phyloP scores from a whole-genome alignment of 1,284 basidiomycete genomes.

The Cerrena zonata region DNA sequence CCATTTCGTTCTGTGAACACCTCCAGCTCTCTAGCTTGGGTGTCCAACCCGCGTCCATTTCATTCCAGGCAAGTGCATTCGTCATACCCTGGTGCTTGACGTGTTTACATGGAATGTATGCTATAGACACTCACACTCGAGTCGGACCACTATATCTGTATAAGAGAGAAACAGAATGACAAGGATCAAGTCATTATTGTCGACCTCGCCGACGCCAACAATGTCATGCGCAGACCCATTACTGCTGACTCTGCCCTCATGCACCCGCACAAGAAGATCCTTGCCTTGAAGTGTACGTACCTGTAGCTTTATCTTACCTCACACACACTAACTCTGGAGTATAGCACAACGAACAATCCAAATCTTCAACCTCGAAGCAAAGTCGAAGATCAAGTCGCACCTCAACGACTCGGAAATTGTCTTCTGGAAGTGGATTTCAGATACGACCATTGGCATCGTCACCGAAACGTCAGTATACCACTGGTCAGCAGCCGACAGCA shows the following conservation, averaged over 20 bases:
- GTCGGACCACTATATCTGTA: conserved; percentile 95
- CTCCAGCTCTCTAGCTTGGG: conserved; percentile 93
- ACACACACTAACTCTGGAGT: no score
- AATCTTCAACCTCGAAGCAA: conserved; percentile 96
- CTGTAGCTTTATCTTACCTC: background rate
- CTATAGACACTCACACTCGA: conserved; percentile 82
- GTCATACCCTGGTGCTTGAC: conserved; percentile 18
- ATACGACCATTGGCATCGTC: conserved; percentile 89
- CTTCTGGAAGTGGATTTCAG: conserved; percentile 98
- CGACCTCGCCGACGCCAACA: conserved; percentile 91
- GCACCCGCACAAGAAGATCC: conserved; percentile 95
- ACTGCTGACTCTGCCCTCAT: conserved; percentile 97
- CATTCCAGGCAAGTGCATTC: conserved; percentile 73
- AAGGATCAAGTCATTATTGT: conserved; percentile 97
- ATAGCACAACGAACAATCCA: conserved; percentile 92
- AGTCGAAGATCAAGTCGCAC: conserved; percentile 96
- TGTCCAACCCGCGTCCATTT: conserved; percentile 93
- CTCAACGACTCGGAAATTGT: conserved; percentile 90
- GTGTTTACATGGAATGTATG: background rate
- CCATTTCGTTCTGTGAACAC: conserved; percentile 80
- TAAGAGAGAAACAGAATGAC: conserved; percentile 84
- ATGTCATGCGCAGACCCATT: conserved; percentile 94
- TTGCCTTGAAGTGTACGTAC: conserved; percentile 83
- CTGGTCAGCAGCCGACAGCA: conserved; percentile 78
- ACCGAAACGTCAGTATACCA: conserved; percentile 93